Conservation (phyloP, 495 filamentous ascomycete genomes). For the Podospora appendiculata region DNA sequence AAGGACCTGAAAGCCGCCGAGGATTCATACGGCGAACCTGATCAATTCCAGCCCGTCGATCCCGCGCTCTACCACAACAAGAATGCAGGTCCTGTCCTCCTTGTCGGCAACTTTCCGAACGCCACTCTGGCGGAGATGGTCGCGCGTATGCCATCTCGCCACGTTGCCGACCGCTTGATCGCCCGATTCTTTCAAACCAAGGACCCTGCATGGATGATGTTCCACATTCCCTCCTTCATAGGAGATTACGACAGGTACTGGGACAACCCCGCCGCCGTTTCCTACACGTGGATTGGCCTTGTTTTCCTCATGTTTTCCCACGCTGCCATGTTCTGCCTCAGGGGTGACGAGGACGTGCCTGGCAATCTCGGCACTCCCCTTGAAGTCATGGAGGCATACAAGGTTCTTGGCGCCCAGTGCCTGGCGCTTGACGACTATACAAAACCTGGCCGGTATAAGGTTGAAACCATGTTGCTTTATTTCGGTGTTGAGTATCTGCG, state of each 20-base stretch:
- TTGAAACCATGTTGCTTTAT: constrained; percentile 32
- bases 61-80: constrained; percentile 10
- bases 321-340: constrained; percentile 13
- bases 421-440: constrained; percentile 34
- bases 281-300: constrained; percentile 21
- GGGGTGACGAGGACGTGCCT: constrained; percentile 15
- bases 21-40: constrained; percentile 17
- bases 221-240: constrained; percentile 40
- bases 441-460: constrained; percentile 28
- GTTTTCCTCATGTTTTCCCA: constrained; percentile 23
- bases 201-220: constrained; percentile 32
- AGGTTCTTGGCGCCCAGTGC: constrained; percentile 24
- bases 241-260: constrained; percentile 28
- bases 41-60: constrained; percentile 1
- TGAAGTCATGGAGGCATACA: constrained; percentile 18
- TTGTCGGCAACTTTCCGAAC: constrained; percentile 30
- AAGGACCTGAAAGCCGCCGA: constrained; percentile 12
- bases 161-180: constrained; percentile 37
- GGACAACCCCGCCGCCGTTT: constrained; percentile 9
- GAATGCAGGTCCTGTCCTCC: constrained; percentile 26
- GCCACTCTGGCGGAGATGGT: constrained; percentile 32
- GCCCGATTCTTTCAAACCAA: constrained; percentile 36
- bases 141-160: constrained; percentile 31
- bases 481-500: constrained; percentile 29
- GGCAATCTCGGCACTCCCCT: constrained; percentile 12